A percentile compares a stretch with the other conserved stretches of the same genome.
These are phyloP conservation scores for Fusarium euwallaceae DNA, from an alignment of 2,329 filamentous ascomycete genomes.

Conservation along the genomic window DNA sequence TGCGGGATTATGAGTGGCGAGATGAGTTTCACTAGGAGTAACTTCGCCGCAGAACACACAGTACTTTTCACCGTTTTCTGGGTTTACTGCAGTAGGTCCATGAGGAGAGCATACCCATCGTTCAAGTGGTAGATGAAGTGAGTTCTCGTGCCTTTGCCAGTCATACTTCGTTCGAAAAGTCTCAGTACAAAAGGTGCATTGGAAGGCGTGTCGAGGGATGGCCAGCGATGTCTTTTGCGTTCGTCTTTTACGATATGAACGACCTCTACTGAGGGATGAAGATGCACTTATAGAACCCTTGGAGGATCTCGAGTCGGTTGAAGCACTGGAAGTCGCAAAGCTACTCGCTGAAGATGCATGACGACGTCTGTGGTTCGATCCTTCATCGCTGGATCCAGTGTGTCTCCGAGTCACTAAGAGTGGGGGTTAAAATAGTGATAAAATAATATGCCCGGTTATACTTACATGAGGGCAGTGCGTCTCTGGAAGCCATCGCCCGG, in stretches of 20 bases:
- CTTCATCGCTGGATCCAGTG: slow-evolving; percentile 28
- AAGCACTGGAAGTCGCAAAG: slow-evolving; percentile 34
- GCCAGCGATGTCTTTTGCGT: slow-evolving; percentile 17
- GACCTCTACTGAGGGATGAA: slow-evolving; percentile 17
- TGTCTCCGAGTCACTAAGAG: slow-evolving; percentile 19
- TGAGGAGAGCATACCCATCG: slow-evolving; percentile 59
- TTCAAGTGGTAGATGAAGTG: slow-evolving; percentile 60
- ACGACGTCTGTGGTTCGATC: slow-evolving; percentile 9
- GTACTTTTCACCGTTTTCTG: slow-evolving; percentile 40
- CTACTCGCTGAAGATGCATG: slow-evolving; percentile 32
- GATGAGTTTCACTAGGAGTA: slow-evolving; percentile 50
- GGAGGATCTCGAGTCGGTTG: slow-evolving; percentile 32
- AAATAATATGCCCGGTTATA: slow-evolving; percentile 48
- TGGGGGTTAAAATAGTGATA: slow-evolving; percentile 52
- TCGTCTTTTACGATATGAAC: slow-evolving; percentile 23
- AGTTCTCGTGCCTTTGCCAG: slow-evolving; percentile 64
- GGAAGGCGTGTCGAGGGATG: slow-evolving; percentile 43
- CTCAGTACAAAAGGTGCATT: slow-evolving; percentile 62
- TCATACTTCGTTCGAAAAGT: slow-evolving; percentile 60
- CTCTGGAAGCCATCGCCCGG: slow-evolving; percentile 41
- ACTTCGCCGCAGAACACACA: slow-evolving; percentile 55
- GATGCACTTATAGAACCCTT: slow-evolving; percentile 19
- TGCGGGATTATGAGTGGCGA: slow-evolving; percentile 52
- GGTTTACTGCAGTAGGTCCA: slow-evolving; percentile 52
- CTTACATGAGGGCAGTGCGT: slow-evolving; percentile 16